phyloP scores from a whole-genome alignment of 352 stramenopile species.

The Phytophthora kernoviae region DNA sequence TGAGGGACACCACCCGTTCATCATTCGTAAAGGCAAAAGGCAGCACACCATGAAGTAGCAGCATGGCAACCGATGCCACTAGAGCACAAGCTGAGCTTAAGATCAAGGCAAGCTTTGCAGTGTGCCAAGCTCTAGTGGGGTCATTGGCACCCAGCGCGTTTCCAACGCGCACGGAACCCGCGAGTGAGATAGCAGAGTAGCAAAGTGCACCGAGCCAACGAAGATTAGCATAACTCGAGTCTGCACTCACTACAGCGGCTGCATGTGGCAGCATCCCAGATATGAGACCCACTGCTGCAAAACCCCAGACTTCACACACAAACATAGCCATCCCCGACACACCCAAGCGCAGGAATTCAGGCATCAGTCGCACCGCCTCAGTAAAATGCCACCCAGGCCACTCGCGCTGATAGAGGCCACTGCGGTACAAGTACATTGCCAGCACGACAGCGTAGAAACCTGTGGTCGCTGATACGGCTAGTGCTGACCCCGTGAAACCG shows the following conservation, averaged over 20 bases:
- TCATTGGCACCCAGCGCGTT: conserved; percentile 89
- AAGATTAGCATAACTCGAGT: conserved; percentile 83
- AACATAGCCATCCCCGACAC: conserved; percentile 85
- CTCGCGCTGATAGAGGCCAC: conserved; percentile 65
- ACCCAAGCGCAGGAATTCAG: conserved; percentile 80
- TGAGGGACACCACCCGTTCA: conserved; percentile 49
- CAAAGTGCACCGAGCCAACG: conserved; percentile 71
- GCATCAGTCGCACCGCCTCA: conserved; percentile 64
- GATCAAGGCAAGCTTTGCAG: conserved; percentile 62
- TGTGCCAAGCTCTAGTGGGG: conserved; percentile 67
- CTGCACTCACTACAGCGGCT: conserved; percentile 83
- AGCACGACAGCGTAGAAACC: conserved; percentile 70
- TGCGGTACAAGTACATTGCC: conserved; percentile 67
- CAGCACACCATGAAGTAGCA: conserved; percentile 54
- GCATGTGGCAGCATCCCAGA: conserved; percentile 78
- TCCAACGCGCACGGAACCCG: conserved; percentile 81
- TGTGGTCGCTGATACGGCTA: conserved; percentile 63
- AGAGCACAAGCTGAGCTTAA: conserved; percentile 49
- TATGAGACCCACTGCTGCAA: conserved; percentile 71
- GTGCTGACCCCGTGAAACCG: conserved; percentile 78
- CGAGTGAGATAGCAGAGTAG: conserved; percentile 44
- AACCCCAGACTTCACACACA: conserved; percentile 89
- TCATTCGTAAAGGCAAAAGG: conserved; percentile 73
- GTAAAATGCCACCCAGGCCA: conserved; percentile 79
- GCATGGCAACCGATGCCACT: conserved; percentile 61